A percentile compares a stretch with the other conserved stretches of the same genome.
These are phyloP conservation scores for Schizosaccharomyces octosporus DNA, from an alignment of 805 yeast genomes.

Conservation along the genomic window DNA sequence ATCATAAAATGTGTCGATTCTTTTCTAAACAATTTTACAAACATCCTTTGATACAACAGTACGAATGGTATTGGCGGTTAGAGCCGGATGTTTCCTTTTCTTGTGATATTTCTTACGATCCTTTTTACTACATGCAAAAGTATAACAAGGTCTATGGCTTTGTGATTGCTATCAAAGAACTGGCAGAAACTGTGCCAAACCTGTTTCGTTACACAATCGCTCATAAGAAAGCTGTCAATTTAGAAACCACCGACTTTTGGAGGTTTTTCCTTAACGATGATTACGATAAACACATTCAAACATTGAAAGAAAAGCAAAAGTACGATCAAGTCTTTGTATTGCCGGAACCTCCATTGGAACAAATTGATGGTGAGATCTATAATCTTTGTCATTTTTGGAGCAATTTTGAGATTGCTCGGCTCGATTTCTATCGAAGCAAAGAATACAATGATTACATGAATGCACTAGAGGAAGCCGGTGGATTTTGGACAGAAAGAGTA, in stretches of 20 bases:
- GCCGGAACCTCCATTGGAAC: background rate
- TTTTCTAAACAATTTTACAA: slow-evolving; percentile 50
- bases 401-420: slow-evolving; percentile 66
- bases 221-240: slow-evolving; percentile 25
- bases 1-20: slow-evolving; percentile 62
- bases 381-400: slow-evolving; percentile 80
- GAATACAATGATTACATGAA: slow-evolving; percentile 44
- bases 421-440: slow-evolving; percentile 45
- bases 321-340: background rate
- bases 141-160: slow-evolving; percentile 53
- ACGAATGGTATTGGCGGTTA: slow-evolving; percentile 69
- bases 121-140: slow-evolving; percentile 59
- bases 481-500: slow-evolving; percentile 58
- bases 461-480: slow-evolving; percentile 45
- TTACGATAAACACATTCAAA: background rate
- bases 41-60: slow-evolving; percentile 32
- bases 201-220: slow-evolving; percentile 48
- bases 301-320: background rate
- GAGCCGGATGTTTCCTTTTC: slow-evolving; percentile 61
- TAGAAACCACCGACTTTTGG: slow-evolving; percentile 37
- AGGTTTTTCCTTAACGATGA: slow-evolving; percentile 24
- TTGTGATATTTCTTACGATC: slow-evolving; percentile 60
- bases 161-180: slow-evolving; percentile 53
- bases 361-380: slow-evolving; percentile 29
- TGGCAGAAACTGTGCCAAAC: slow-evolving; percentile 59